Evolutionary conservation across 1,284 basidiomycete species (phyloP).

Genomic region (Tausonia pullulans): DNA sequence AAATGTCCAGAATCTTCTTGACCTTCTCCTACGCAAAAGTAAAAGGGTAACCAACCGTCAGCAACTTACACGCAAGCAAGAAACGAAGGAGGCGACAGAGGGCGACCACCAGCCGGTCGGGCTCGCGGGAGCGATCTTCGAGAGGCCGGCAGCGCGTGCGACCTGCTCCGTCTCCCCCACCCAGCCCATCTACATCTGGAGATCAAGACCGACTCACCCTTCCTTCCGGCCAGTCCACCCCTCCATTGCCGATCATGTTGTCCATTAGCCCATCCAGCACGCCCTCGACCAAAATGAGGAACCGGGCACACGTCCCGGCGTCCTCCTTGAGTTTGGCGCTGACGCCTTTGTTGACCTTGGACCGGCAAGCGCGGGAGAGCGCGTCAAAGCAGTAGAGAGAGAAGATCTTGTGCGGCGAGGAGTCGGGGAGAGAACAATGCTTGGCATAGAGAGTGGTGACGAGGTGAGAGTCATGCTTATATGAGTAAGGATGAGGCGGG

Average conservation of each 20-base stretch:
- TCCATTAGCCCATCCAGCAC: conserved; percentile 70
- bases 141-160: neutral
- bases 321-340: conserved; percentile 43
- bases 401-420: conserved; percentile 50
- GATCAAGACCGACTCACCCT: conserved; percentile 54
- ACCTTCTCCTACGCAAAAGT: conserved; percentile 62
- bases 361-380: conserved; percentile 66
- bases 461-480: conserved; percentile 66
- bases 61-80: neutral
- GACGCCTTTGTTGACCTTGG: conserved; percentile 52
- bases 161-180: too few relatives aligned
- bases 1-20: conserved; percentile 88
- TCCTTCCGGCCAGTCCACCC: conserved; percentile 47
- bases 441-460: conserved; percentile 73
- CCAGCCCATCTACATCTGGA: too few relatives aligned
- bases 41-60: neutral
- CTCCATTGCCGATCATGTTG: conserved; percentile 53
- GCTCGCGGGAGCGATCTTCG: neutral
- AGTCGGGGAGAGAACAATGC: conserved; percentile 58
- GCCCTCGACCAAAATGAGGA: conserved; percentile 73
- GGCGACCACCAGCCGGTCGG: conserved; percentile 9
- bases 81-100: neutral
- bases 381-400: conserved; percentile 87
- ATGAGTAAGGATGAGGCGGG: conserved; percentile 3
- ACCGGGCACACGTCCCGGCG: conserved; percentile 63